phyloP scores from a whole-genome alignment of 148 eudicot species.

The Fallopia convolvulus region DNA sequence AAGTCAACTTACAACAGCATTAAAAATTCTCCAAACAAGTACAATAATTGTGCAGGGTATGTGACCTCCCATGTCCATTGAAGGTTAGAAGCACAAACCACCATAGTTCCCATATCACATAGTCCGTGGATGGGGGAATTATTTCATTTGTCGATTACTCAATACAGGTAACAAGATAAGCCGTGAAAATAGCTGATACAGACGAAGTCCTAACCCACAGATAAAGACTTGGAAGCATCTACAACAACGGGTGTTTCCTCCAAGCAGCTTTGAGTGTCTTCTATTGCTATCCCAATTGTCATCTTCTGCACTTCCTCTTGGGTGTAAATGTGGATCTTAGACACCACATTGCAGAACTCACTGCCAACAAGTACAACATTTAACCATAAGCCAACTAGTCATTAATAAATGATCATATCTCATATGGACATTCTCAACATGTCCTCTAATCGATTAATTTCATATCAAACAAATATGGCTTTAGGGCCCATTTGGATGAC shows the following conservation, averaged over 20 bases:
- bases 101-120: too few species aligned
- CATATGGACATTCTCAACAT: background rate
- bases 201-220: constrained; percentile 32
- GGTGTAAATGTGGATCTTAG: constrained; percentile 77
- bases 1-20: background rate
- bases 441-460: background rate
- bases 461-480: background rate
- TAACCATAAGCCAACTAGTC: background rate
- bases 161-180: background rate
- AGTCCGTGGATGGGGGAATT: background rate
- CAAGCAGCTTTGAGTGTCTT: constrained; percentile 76
- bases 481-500: background rate
- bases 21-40: background rate
- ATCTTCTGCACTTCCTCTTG: constrained; percentile 82
- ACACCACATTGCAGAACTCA: constrained; percentile 63
- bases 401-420: background rate
- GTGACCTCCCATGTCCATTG: too few species aligned
- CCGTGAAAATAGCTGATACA: background rate
- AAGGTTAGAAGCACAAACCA: background rate
- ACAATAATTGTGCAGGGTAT: background rate
- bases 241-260: constrained; percentile 54
- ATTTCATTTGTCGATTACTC: background rate
- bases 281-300: constrained; percentile 46
- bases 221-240: constrained; percentile 61
- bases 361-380: constrained; percentile 27